Evolutionary conservation across 441 rosid genomes (phyloP), one percentile per base, ranked within the genome.

Genomic region (Gossypium armourianum): DNA sequence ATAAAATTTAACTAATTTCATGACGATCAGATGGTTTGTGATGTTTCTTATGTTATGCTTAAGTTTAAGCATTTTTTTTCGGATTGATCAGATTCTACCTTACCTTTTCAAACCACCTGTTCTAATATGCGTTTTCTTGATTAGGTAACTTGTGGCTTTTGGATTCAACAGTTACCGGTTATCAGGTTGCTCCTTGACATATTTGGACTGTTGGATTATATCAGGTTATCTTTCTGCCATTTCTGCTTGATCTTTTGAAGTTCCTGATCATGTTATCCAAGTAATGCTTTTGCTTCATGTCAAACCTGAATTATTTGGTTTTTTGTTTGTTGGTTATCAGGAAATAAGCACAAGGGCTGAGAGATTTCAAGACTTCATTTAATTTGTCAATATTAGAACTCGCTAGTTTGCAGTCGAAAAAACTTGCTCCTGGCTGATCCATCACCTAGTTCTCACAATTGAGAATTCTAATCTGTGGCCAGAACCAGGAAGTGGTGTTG

Each of bases 141-240:
- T 72, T 78, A 77, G 80, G 76, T 70, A 69, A 67, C 57, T 56
- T 65, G 28, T 49, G 58, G 69, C 24, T 55, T 69, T 63, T 66
- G 74, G 58, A 73, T 70, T 72, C 32, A 73, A 58, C 65, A 40
- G 68, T 49, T 55, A 23, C 17, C 26, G 3, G 62, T 19, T 58
- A 12, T 55, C 9, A 58, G 12, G 7, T 53, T 12, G 64, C 67
- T 66, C 36, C 17, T 21, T n/a, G 47, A 26, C 49, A 2, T 13
- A 16, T 23, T 66, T 69, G 77, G 71, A 72, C 59, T 49, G 50
- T 66, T 53, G 36, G 71, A 58, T 57, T 63, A 10, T 76, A 74
- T 66, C 81, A 75, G 84, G 86, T 81, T 68, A 53, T 12, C 71
- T 63, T 54, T 49, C 17, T 49, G 55, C 54, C 21, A 32, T 66